phyloP scores from a whole-genome alignment of 441 rosid genomes.

The Populus hybrid region DNA sequence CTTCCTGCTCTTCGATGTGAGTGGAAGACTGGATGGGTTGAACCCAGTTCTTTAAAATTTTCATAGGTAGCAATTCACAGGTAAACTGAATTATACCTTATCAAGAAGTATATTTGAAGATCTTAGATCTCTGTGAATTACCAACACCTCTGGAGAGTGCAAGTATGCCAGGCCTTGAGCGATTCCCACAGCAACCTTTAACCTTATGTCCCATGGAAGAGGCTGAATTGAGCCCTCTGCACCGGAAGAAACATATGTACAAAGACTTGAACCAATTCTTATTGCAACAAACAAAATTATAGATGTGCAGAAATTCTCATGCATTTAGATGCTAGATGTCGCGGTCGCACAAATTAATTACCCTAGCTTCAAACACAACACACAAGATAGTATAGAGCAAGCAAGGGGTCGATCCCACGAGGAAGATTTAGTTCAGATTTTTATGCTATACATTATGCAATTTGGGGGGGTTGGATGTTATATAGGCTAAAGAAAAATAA shows the following conservation, averaged over 20 bases:
- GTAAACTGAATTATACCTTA: conserved; percentile 27
- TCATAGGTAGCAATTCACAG: background rate
- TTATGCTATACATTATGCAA: too few species aligned
- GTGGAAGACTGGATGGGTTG: background rate
- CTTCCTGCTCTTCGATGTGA: background rate
- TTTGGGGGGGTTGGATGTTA: too few species aligned
- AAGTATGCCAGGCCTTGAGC: conserved; percentile 60
- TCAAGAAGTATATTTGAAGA: conserved; percentile 79
- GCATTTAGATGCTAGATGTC: background rate
- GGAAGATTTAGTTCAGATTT: too few species aligned
- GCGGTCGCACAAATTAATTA: too few species aligned
- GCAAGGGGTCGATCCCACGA: too few species aligned
- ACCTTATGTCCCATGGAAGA: conserved; percentile 51
- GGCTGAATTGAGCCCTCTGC: conserved; percentile 58
- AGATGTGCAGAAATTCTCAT: background rate
- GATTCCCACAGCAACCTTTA: conserved; percentile 60
- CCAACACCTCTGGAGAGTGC: conserved; percentile 56
- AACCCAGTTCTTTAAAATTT: too few species aligned
- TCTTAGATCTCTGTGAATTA: conserved; percentile 69
- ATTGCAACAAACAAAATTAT: background rate
- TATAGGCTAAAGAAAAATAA: too few species aligned
- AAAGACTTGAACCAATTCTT: background rate
- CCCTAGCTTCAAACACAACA: too few species aligned
- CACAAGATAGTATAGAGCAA: too few species aligned
- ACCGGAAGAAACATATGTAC: conserved; percentile 4